Evolutionary conservation across 1,284 basidiomycete species (phyloP), one percentile per base, ranked within the genome.

Genomic region (Sporisorium iseilematis-ciliati): DNA sequence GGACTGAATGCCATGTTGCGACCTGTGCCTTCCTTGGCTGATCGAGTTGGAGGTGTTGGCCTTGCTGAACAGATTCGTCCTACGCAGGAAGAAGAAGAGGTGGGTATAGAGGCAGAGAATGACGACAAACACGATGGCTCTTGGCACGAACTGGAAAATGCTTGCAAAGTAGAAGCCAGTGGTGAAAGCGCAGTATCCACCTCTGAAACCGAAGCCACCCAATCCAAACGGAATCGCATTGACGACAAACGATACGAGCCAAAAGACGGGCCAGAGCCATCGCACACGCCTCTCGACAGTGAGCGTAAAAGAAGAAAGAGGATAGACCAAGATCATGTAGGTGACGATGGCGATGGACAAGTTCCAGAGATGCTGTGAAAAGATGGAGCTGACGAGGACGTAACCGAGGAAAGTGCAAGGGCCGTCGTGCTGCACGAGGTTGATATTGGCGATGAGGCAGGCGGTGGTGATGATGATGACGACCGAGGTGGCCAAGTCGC

Each of bases 281-380:
- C 66, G 35, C 4, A 82, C 58, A 21, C 70, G 59, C 53, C 70
- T 62, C 61, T 82, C 80, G 16, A 81, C 64, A 23, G 74, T 66
- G 33, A 76, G 46, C 21, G 79, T 80, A 43, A 76, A 76, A 16
- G 50, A 48, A 38, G 76, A 75, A 4, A 82, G 65, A 10, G 80
- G 80, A 52, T 76, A 70, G n/a, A 81, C 78, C 21, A 82, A 60
- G 68, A 82, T 81, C 69, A 81, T 75, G 68, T 81, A 81, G 43
- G 80, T 82, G 66, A 82, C 71, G 26, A 73, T 51, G 31, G 75
- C 79, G 48, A 82, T 82, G 60, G 65, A 54, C 14, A 82, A 60
- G 51, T 82, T 82, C 80, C 80, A 82, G 12, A 82, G 60, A 51
- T 82, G 77, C 57, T 82, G 80, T 0, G 80, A 70, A 58, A 79